Conservation (phyloP, 2,329 filamentous ascomycete species). For the Fusarium sp. region DNA sequence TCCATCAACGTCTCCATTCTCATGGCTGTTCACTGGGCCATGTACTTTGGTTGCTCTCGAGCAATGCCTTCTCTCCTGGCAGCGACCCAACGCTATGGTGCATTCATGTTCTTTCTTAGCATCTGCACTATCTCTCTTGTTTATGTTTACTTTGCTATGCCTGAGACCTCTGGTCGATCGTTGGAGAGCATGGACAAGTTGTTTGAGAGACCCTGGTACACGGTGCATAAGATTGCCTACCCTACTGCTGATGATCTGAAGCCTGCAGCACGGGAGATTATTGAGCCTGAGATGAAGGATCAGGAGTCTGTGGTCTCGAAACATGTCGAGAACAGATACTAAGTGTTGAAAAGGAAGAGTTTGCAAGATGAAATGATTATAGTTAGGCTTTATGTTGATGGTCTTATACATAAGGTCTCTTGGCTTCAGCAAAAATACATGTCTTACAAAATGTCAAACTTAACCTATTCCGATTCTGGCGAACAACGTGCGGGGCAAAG, state of each 20-base stretch:
- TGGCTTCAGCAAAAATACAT: accelerated
- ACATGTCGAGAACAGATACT: conserved; percentile 1
- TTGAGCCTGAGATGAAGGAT: conserved; percentile 21
- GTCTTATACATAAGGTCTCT: accelerated
- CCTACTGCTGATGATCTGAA: conserved; percentile 40
- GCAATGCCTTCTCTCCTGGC: conserved; percentile 48
- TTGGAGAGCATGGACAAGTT: conserved; percentile 45
- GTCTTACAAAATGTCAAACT: accelerated
- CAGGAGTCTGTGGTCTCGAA: conserved; percentile 10
- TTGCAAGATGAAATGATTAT: too few species aligned
- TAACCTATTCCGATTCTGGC: background rate
- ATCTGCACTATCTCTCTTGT: conserved; percentile 43
- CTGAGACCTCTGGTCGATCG: conserved; percentile 45
- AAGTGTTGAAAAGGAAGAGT: too few species aligned
- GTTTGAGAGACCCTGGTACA: conserved; percentile 46
- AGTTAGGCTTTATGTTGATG: accelerated
- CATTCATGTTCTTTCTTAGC: conserved; percentile 45
- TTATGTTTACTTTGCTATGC: conserved; percentile 48
- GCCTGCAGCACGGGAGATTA: conserved; percentile 2
- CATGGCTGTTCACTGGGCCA: conserved; percentile 56
- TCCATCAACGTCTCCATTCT: conserved; percentile 52
- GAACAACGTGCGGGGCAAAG: background rate
- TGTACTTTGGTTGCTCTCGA: conserved; percentile 48
- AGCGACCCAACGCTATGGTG: conserved; percentile 45
- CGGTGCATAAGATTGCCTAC: conserved; percentile 43